Evolutionary conservation across 2,329 filamentous ascomycete genomes (phyloP), one percentile per base, ranked within the genome.

Genomic region (Bipolaris gigantea): DNA sequence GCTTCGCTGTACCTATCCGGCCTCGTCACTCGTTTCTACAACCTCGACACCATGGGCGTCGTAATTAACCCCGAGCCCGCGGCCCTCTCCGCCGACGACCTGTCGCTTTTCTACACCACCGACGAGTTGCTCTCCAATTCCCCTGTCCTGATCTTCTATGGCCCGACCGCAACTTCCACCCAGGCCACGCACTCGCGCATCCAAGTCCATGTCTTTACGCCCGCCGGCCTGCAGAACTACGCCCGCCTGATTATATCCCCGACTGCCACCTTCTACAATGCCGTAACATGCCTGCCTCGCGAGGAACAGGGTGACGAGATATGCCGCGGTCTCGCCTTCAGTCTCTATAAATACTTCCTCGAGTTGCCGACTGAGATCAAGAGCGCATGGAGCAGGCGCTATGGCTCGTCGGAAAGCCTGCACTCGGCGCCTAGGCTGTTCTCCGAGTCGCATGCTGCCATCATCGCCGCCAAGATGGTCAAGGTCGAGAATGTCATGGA

Each of bases 271-370:
- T 89, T 95, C 69, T 97, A 97, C 75, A 84, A 86, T 62, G 93
- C 92, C 50, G 94, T 99, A 73, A 87, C 90, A 72, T 86, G 92
- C 73, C 83, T 99, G 39, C 92, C 94, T 38, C 88, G 92, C 71
- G 93, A 97, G 72, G 92, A 92, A 75, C 94, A 97, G 79, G 93
- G 93, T 67, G 93, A 97, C 73, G 93, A 97, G 75, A 82, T 96
- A 61, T 95, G 89, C 76, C 87, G 94, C 41, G 94, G 89, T 16
- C 82, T 99, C 51, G 94, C 93, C 43, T 96, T 97, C 75, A 92
- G 90, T 52, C 81, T 99, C 63, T 89, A 88, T 79, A 97, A 96
- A 74, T 99, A 97, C 80, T 97, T 97, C 72, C 83, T 85, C 57
- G 93, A 97, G 76, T 81, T 99, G 48, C 86, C 92, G 19, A 84